Percentiles rank a stretch among this genome's conserved stretches.
Conservation (phyloP, 345 rosid species). For the Aurinia saxatilis region DNA sequence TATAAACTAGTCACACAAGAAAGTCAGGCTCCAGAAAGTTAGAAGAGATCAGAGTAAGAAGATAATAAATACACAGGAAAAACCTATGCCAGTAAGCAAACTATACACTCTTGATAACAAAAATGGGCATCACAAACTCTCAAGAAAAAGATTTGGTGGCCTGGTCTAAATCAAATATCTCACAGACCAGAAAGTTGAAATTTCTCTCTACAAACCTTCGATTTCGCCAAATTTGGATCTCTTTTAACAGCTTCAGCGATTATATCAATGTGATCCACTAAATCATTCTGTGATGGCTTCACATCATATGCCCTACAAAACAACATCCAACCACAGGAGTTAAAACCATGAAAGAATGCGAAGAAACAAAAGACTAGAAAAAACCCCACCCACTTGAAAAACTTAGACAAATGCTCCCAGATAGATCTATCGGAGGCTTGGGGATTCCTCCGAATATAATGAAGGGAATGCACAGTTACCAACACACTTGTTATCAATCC, state of each 20-base stretch:
- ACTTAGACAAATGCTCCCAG: conserved; percentile 54
- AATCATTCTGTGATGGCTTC: conserved; percentile 70
- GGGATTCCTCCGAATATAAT: conserved; percentile 47
- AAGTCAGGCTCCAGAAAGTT: neutral
- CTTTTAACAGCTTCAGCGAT: conserved; percentile 55
- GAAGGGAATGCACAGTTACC: conserved; percentile 52
- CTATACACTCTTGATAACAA: neutral
- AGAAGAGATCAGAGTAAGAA: conserved; percentile 3
- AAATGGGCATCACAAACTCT: conserved; percentile 12
- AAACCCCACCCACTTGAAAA: conserved; percentile 41
- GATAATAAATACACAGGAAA: neutral
- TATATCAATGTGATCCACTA: conserved; percentile 57
- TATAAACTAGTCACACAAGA: conserved; percentile 49
- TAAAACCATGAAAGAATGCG: neutral
- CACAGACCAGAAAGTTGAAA: neutral
- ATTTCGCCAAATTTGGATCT: conserved; percentile 45
- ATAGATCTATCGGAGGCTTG: conserved; percentile 47
- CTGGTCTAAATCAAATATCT: neutral
- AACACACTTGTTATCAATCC: conserved; percentile 45
- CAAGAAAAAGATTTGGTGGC: neutral
- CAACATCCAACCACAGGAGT: neutral
- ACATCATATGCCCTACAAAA: conserved; percentile 54
- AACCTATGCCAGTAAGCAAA: neutral
- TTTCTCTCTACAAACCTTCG: conserved; percentile 45
- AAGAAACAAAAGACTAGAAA: neutral